Evolutionary conservation across 2,329 filamentous ascomycete species (phyloP).

Genomic region (Trichoderma simmonsii): DNA sequence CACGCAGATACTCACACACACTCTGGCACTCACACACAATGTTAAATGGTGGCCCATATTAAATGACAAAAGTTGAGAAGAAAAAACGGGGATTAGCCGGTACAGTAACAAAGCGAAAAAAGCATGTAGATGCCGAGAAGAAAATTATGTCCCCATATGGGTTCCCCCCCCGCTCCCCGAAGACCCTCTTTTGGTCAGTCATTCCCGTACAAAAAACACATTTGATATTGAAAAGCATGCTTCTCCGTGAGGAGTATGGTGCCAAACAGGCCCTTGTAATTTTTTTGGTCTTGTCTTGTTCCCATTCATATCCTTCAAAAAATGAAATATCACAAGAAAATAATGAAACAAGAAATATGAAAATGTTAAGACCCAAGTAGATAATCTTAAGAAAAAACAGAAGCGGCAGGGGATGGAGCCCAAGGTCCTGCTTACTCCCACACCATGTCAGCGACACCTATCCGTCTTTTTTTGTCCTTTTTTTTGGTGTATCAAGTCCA

Average conservation of each 20-base stretch:
- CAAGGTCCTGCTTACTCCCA: neutral
- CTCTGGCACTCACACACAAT: neutral
- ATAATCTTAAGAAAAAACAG: neutral
- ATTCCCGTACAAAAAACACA: neutral
- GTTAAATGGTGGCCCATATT: neutral
- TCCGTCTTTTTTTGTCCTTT: neutral
- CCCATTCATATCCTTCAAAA: neutral
- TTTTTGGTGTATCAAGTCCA: neutral
- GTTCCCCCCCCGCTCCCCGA: neutral
- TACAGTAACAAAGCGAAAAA: neutral
- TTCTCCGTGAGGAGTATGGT: constrained; percentile 13
- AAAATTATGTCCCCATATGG: constrained; percentile 12
- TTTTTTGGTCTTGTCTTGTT: constrained; percentile 1
- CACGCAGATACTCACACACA: neutral
- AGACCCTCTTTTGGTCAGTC: constrained; percentile 12
- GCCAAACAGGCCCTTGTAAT: constrained; percentile 8
- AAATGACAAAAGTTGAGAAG: neutral
- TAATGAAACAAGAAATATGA: neutral
- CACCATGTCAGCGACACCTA: neutral
- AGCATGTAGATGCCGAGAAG: constrained; percentile 9
- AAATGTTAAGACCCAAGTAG: neutral
- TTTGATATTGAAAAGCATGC: neutral
- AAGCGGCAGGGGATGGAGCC: neutral
- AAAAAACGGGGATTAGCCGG: neutral
- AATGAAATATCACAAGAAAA: neutral